phyloP scores from a whole-genome alignment of 2,329 filamentous ascomycete species.

The Fusarium foetens region DNA sequence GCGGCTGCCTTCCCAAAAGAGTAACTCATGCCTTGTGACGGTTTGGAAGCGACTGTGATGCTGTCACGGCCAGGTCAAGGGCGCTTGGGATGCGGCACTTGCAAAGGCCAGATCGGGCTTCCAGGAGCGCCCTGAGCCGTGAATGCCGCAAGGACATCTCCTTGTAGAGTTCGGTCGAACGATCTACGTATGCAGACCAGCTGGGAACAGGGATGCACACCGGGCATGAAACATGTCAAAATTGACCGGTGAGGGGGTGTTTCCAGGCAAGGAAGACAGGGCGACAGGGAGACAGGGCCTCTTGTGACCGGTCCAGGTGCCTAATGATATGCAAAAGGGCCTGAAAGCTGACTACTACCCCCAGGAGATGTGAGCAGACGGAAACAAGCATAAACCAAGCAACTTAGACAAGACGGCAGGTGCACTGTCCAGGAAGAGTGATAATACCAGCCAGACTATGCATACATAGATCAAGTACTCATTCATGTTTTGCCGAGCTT shows the following conservation, averaged over 20 bases:
- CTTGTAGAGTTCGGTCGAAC: constrained; percentile 14
- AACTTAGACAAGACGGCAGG: constrained; percentile 7
- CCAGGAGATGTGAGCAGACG: neutral
- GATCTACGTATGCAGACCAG: constrained; percentile 24
- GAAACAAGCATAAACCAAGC: constrained; percentile 37
- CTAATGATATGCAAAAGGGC: constrained; percentile 14
- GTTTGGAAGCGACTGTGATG: constrained; percentile 2
- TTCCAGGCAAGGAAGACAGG: constrained; percentile 14
- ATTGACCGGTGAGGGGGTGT: constrained; percentile 33
- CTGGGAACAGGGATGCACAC: constrained; percentile 26
- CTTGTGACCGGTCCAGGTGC: constrained; percentile 25
- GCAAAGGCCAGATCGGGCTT: constrained; percentile 6
- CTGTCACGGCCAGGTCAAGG: constrained; percentile 21
- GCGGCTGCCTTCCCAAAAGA: constrained; percentile 1
- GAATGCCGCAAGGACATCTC: constrained; percentile 21
- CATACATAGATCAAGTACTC: neutral
- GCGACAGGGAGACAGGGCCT: constrained; percentile 15
- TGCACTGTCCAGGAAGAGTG: neutral
- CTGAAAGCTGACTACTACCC: neutral
- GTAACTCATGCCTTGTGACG: neutral
- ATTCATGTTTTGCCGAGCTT: constrained; percentile 8
- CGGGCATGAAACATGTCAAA: constrained; percentile 37
- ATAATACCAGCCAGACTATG: neutral
- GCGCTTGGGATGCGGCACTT: constrained; percentile 19
- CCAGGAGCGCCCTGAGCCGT: constrained; percentile 6